phyloP scores from a whole-genome alignment of 2,329 filamentous ascomycete species.

The Fusarium agapanthi region DNA sequence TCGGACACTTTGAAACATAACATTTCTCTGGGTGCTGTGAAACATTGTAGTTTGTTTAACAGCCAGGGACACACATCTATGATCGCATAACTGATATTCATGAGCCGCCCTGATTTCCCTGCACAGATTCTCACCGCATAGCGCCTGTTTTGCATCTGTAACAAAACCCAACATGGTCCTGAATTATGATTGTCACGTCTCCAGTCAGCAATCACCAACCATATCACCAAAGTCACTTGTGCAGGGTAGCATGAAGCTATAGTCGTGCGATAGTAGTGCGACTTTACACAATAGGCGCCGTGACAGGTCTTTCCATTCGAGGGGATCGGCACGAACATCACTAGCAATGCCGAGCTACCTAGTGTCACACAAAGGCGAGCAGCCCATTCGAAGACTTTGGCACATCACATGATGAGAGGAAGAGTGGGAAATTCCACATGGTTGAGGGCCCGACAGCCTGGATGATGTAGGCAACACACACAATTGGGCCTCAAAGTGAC shows the following conservation, averaged over 20 bases:
- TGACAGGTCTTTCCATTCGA: conserved; percentile 24
- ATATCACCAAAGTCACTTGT: conserved; percentile 17
- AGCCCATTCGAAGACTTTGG: conserved; percentile 27
- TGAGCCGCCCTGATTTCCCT: not conserved
- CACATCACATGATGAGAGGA: conserved; percentile 32
- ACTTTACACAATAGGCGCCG: conserved; percentile 26
- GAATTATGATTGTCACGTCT: conserved; percentile 24
- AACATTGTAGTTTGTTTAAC: not conserved
- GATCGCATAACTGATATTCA: not conserved
- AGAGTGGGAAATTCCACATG: conserved; percentile 13
- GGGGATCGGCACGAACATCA: not conserved
- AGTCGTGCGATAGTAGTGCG: conserved; percentile 35
- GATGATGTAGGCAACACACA: conserved; percentile 23
- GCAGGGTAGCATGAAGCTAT: conserved; percentile 23
- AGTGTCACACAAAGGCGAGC: conserved; percentile 22
- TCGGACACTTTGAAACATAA: not conserved
- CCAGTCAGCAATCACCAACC: conserved; percentile 24
- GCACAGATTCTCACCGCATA: conserved; percentile 17
- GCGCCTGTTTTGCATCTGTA: conserved; percentile 3
- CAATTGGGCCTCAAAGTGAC: conserved; percentile 36
- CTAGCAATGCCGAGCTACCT: conserved; percentile 13
- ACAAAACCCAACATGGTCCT: not conserved
- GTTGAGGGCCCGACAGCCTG: conserved; percentile 26
- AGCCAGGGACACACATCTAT: not conserved
- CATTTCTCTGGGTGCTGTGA: not conserved